Evolutionary conservation across 2,329 filamentous ascomycete genomes (phyloP).

Genomic region (Dryadomyces quercus-mongolicae): DNA sequence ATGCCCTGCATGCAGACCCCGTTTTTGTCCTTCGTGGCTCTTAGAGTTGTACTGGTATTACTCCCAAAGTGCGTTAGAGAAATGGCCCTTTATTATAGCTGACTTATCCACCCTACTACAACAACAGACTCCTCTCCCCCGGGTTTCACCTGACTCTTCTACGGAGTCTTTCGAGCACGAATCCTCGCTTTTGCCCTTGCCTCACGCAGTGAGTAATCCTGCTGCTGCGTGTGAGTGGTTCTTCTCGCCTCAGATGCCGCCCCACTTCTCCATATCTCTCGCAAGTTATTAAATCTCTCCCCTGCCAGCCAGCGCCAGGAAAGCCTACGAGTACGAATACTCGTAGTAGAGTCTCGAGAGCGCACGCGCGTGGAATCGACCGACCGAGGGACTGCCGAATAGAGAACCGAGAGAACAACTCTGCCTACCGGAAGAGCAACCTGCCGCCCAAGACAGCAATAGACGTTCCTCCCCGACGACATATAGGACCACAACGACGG

Average conservation of each 20-base stretch:
- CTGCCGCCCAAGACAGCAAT: not conserved
- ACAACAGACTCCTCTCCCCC: not conserved
- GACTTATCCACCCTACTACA: not conserved
- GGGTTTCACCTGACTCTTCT: not conserved
- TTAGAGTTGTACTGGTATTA: not conserved
- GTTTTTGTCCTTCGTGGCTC: not conserved
- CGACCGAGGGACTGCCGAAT: not conserved
- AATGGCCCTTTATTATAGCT: not conserved
- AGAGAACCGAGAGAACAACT: not conserved
- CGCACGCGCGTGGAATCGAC: not conserved
- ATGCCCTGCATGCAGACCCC: not conserved
- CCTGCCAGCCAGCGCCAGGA: not conserved
- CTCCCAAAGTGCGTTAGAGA: not conserved
- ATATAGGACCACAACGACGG: not conserved
- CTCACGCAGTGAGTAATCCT: not conserved
- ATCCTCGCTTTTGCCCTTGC: not conserved
- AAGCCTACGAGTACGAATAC: not conserved
- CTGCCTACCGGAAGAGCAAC: not conserved
- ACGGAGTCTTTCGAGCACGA: not conserved
- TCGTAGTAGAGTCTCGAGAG: not conserved
- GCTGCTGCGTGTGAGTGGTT: not conserved
- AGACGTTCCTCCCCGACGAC: not conserved
- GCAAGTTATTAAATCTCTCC: constrained; percentile 6
- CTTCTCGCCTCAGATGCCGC: constrained; percentile 2
- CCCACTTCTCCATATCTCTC: constrained; percentile 7